Percentiles rank a stretch among this genome's conserved stretches.
phyloP scores from a whole-genome alignment of 2,329 filamentous ascomycete genomes.

The Fusarium chaquense region DNA sequence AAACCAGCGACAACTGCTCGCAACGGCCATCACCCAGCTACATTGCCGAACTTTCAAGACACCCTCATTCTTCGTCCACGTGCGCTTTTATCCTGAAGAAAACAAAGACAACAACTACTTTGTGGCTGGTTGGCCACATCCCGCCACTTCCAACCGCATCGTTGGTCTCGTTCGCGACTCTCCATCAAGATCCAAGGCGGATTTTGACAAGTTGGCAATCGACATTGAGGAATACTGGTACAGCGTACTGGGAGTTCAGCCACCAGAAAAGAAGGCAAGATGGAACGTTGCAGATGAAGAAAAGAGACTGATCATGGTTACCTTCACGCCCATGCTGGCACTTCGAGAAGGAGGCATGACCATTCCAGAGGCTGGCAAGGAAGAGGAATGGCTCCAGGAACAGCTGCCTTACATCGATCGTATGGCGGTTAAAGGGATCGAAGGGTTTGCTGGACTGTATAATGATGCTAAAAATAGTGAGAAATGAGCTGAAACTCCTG shows the following conservation, averaged over 20 bases:
- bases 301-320: slow-evolving; percentile 28
- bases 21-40: slow-evolving; percentile 23
- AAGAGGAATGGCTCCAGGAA: slow-evolving; percentile 27
- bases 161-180: slow-evolving; percentile 35
- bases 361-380: slow-evolving; percentile 37
- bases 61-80: slow-evolving; percentile 34
- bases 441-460: slow-evolving; percentile 19
- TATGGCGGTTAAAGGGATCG: slow-evolving; percentile 26
- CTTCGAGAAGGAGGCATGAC: slow-evolving; percentile 37
- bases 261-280: background rate
- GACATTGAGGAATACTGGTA: slow-evolving; percentile 35
- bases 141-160: slow-evolving; percentile 25
- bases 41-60: slow-evolving; percentile 36
- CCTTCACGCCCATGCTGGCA: slow-evolving; percentile 32
- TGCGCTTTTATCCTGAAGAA: slow-evolving; percentile 24
- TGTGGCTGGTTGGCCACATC: slow-evolving; percentile 20
- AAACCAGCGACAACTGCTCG: slow-evolving; percentile 22
- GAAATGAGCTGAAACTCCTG: background rate
- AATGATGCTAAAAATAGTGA: background rate
- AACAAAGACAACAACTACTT: slow-evolving; percentile 23
- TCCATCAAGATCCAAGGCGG: slow-evolving; percentile 2
- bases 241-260: background rate
- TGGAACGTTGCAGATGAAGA: slow-evolving; percentile 15
- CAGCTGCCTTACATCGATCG: slow-evolving; percentile 27
- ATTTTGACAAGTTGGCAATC: slow-evolving; percentile 29